These are phyloP conservation scores for Coemansia sp. DNA, from an alignment of 192 early-diverging fungal species.

Conservation along the genomic window DNA sequence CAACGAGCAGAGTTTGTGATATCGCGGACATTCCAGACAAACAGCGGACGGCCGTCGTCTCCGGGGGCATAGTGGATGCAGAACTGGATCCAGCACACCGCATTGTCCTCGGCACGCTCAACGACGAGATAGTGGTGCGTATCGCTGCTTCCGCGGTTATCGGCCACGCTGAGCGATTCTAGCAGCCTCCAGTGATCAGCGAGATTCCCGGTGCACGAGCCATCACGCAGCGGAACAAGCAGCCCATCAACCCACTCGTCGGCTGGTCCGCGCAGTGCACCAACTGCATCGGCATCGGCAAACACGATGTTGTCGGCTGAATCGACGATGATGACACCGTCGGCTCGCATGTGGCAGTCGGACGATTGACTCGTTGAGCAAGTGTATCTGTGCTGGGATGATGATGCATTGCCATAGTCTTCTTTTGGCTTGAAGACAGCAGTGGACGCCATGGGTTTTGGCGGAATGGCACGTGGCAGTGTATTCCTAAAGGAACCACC, in stretches of 20 bases:
- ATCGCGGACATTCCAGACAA: constrained; percentile 46
- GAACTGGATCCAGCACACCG: constrained; percentile 43
- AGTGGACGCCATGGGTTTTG: background rate
- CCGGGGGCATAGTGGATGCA: constrained; percentile 32
- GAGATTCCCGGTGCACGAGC: constrained; percentile 15
- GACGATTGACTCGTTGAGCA: constrained; percentile 19
- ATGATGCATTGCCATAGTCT: background rate
- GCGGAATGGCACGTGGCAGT: background rate
- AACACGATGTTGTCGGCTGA: constrained; percentile 21
- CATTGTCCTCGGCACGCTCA: constrained; percentile 29
- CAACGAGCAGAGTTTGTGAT: constrained; percentile 37
- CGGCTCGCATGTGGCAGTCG: constrained; percentile 48
- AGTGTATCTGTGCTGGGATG: background rate
- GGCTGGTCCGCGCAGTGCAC: constrained; percentile 39
- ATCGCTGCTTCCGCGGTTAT: constrained; percentile 6
- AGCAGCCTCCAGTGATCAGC: constrained; percentile 33
- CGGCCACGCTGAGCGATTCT: constrained; percentile 25
- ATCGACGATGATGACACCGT: constrained; percentile 39
- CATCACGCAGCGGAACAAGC: constrained; percentile 22
- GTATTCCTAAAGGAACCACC: no score
- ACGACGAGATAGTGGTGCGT: constrained; percentile 43
- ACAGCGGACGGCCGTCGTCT: constrained; percentile 19
- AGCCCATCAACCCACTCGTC: constrained; percentile 35
- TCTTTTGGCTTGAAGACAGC: background rate
- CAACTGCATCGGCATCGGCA: constrained; percentile 43